Evolutionary conservation across 208 protist species (phyloP).

Genomic region (Endotrypanum monterogeii): DNA sequence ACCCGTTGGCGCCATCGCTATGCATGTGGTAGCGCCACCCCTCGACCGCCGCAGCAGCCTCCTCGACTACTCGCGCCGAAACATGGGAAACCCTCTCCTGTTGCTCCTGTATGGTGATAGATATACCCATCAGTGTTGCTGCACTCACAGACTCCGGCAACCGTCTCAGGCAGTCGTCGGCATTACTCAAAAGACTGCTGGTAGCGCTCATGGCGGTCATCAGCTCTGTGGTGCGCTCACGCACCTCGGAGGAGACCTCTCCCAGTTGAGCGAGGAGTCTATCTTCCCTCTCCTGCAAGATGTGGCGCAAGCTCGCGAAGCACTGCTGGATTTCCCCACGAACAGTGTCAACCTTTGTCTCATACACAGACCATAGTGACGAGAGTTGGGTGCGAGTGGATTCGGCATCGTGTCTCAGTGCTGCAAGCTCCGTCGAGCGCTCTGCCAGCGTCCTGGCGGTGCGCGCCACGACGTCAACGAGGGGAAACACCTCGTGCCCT

Average conservation of each 20-base stretch:
- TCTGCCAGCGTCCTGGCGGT: slow-evolving; percentile 9
- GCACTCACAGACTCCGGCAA: slow-evolving; percentile 17
- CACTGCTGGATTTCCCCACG: slow-evolving; percentile 35
- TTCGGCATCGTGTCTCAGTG: slow-evolving; percentile 6
- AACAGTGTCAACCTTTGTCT: slow-evolving; percentile 21
- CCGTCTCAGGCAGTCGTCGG: neutral
- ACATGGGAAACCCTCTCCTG: slow-evolving; percentile 13
- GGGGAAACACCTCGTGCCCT: slow-evolving; percentile 53
- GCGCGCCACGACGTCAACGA: slow-evolving; percentile 36
- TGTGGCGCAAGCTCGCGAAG: slow-evolving; percentile 39
- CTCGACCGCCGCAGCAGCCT: slow-evolving; percentile 22
- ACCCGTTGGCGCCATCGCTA: slow-evolving; percentile 14
- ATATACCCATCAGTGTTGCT: slow-evolving; percentile 26
- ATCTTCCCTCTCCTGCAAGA: slow-evolving; percentile 52
- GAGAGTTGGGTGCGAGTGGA: slow-evolving; percentile 6
- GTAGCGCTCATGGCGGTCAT: slow-evolving; percentile 11
- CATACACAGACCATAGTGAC: slow-evolving; percentile 23
- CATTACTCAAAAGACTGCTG: slow-evolving; percentile 9
- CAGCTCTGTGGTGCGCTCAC: slow-evolving; percentile 8
- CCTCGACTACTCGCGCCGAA: slow-evolving; percentile 9
- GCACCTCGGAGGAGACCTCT: slow-evolving; percentile 11
- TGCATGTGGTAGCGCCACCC: slow-evolving; percentile 28
- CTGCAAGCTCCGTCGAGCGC: slow-evolving; percentile 24
- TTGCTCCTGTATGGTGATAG: slow-evolving; percentile 2
- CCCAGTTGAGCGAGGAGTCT: slow-evolving; percentile 25